A percentile compares a stretch with the other conserved stretches of the same genome.
phyloP scores from a whole-genome alignment of 768 basidiomycete genomes.

The Suillus clintonianus region DNA sequence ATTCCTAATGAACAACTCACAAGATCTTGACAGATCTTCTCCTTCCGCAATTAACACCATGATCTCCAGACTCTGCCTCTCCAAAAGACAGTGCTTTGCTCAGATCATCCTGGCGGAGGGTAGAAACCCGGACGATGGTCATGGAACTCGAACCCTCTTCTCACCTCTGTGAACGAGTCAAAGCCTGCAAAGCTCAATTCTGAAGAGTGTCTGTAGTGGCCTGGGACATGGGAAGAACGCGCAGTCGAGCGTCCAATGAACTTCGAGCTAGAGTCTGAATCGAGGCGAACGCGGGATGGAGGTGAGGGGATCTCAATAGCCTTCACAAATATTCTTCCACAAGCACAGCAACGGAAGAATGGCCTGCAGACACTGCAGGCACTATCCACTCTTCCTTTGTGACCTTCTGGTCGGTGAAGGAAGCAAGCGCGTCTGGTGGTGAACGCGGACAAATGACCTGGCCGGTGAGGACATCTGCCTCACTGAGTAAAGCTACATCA shows the following conservation, averaged over 20 bases:
- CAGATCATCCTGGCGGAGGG: conserved; percentile 50
- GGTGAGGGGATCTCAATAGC: conserved; percentile 40
- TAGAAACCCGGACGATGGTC: conserved; percentile 66
- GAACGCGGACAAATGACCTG: conserved; percentile 84
- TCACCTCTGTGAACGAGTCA: conserved; percentile 76
- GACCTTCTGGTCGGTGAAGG: conserved; percentile 45
- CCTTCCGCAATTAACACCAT: conserved; percentile 65
- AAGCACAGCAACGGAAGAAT: too few relatives aligned
- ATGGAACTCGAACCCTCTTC: conserved; percentile 76
- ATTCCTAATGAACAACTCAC: conserved; percentile 37
- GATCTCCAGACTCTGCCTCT: conserved; percentile 68
- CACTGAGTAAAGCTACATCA: conserved; percentile 72
- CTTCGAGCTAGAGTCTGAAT: conserved; percentile 49
- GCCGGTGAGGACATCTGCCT: conserved; percentile 82
- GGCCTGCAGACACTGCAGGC: too few relatives aligned
- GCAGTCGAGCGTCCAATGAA: conserved; percentile 23
- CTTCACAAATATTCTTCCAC: conserved; percentile 55
- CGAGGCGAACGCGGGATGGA: conserved; percentile 35
- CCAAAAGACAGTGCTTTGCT: conserved; percentile 59
- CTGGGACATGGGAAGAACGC: conserved; percentile 16
- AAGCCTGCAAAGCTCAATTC: conserved; percentile 70
- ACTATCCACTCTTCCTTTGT: conserved; percentile 74
- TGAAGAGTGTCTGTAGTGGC: conserved; percentile 44
- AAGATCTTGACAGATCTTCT: conserved; percentile 52
- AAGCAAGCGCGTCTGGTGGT: conserved; percentile 75